Evolutionary conservation across 228 moss, liverwort and hornwort genomes (phyloP), one percentile per base, ranked within the genome.

Genomic region (Sphagnum fallax): DNA sequence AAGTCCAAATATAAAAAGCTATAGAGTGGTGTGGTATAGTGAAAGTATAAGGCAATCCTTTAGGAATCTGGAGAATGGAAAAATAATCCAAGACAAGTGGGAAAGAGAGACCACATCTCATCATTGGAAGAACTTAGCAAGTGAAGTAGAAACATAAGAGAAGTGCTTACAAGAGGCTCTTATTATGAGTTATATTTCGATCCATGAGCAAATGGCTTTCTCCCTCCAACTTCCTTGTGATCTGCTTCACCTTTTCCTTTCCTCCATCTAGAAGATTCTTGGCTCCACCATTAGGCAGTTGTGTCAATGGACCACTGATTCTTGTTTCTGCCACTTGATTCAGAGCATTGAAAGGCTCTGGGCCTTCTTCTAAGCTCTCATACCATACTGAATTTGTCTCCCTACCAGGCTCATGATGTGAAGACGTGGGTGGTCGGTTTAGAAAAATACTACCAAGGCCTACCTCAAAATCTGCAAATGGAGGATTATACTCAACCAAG

Each of bases 231-330:
- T 89, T 87, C 74, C 84, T 89, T n/a, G 58, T 57, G 67, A 77
- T 76, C 70, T 91, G 91, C 73, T 88, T 89, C 62, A 84, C 89
- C 77, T 94, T 94, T 72, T 89, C 91, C 77, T 94, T 91, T 51
- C 91, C 91, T 74, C 94, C 84, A 59, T 76, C 71, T 64, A 79
- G 80, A 59, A 84, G 75, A 70, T 75, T 65, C 60, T 81, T 82
- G 58, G 86, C 85, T 62, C 81, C 83, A 60, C 82, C 93, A 72
- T 83, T 84, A 32, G 72, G 75, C 51, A 77, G 74, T 77, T 90
- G 89, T 59, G 68, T 70, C 51, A 84, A 75, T 60, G 84, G 74
- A 75, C 77, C 77, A 73, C 50, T 79, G 60, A 61, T 70, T 78
- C 71, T 77, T 76, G 79, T 73, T 61, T 78, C 78, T 78, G 70